phyloP scores from a whole-genome alignment of 306 rosid genomes.

The Fragaria iinumae region DNA sequence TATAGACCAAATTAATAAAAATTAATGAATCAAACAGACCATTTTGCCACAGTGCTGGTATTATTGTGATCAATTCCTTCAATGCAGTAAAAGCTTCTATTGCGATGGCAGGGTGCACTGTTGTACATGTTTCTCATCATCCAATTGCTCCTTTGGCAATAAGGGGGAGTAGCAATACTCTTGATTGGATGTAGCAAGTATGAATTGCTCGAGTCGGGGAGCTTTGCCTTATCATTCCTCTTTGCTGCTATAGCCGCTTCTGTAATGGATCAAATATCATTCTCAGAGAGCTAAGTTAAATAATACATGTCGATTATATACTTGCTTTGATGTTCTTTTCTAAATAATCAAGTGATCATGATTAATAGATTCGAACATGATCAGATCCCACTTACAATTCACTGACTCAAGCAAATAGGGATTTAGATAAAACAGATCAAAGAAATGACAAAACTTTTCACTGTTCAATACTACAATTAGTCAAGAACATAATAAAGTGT shows the following conservation, averaged over 20 bases:
- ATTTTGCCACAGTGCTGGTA: conserved; percentile 7
- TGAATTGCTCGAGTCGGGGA: conserved; percentile 13
- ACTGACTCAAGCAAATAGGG: not conserved
- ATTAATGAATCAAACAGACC: conserved; percentile 15
- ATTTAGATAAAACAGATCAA: not conserved
- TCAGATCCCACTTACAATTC: not conserved
- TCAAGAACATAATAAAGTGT: not conserved
- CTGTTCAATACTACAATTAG: not conserved
- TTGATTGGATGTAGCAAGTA: conserved; percentile 3
- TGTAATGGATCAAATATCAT: not conserved
- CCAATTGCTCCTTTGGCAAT: conserved; percentile 9
- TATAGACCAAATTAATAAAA: not conserved
- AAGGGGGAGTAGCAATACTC: conserved; percentile 15
- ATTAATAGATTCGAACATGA: not conserved
- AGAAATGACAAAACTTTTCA: not conserved
- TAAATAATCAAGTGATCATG: not conserved
- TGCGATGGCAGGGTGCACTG: not conserved
- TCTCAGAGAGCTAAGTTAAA: conserved; percentile 1
- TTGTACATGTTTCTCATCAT: conserved; percentile 9
- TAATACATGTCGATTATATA: not conserved
- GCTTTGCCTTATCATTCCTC: conserved; percentile 21
- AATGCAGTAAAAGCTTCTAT: conserved; percentile 9
- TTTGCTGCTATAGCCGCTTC: conserved; percentile 33
- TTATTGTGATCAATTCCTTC: conserved; percentile 20
- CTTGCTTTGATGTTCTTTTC: not conserved